phyloP scores from a whole-genome alignment of 1,139 yeast genomes.

The Pichia norvegensis region DNA sequence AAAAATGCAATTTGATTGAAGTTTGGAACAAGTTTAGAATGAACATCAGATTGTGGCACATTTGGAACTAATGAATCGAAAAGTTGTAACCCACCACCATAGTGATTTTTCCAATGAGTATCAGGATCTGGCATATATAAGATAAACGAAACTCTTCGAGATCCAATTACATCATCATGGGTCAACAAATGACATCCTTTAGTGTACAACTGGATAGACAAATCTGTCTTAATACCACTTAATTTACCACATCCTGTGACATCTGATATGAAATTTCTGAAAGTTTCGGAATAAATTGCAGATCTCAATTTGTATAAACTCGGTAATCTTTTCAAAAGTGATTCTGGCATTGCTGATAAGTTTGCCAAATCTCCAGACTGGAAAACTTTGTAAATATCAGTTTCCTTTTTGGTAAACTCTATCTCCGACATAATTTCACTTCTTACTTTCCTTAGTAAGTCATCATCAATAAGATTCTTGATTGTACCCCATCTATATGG shows the following conservation, averaged over 20 bases:
- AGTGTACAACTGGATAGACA: slow-evolving; percentile 85
- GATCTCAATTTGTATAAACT: slow-evolving; percentile 69
- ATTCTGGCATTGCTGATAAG: slow-evolving; percentile 72
- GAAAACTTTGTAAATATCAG: slow-evolving; percentile 90
- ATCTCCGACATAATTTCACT: slow-evolving; percentile 75
- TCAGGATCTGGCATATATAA: slow-evolving; percentile 91
- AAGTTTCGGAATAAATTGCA: slow-evolving; percentile 79
- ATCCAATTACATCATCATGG: slow-evolving; percentile 97
- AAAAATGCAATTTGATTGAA: slow-evolving; percentile 95
- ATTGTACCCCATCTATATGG: slow-evolving; percentile 93
- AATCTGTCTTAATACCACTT: slow-evolving; percentile 83
- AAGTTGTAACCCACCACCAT: slow-evolving; percentile 87
- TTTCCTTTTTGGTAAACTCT: slow-evolving; percentile 89
- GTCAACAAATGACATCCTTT: slow-evolving; percentile 91
- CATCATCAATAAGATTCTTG: slow-evolving; percentile 63
- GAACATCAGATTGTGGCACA: slow-evolving; percentile 76
- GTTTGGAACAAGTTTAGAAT: slow-evolving; percentile 71
- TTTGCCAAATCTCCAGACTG: slow-evolving; percentile 97
- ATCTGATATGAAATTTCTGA: slow-evolving; percentile 71
- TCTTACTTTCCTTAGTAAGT: slow-evolving; percentile 68
- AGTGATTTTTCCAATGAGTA: slow-evolving; percentile 72
- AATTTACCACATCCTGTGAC: slow-evolving; percentile 86
- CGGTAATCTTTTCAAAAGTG: slow-evolving; percentile 67
- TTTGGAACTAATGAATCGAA: slow-evolving; percentile 84
- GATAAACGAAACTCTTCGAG: slow-evolving; percentile 87